Conservation (phyloP, 352 stramenopile species). For the Phytophthora rubi region DNA sequence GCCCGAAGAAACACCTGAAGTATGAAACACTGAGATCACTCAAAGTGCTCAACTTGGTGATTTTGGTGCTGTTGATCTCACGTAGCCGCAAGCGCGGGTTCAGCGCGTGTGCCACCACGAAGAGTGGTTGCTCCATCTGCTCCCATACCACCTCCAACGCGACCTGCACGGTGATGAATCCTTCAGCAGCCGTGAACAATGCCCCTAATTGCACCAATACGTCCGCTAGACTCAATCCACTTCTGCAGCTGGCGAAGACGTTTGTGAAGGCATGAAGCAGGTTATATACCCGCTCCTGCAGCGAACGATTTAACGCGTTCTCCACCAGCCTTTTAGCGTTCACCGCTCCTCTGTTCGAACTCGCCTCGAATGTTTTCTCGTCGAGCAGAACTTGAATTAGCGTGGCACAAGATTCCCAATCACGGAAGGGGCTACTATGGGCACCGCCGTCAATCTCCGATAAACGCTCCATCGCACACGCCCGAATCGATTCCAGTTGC, state of each 20-base stretch:
- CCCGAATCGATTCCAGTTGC: slow-evolving; percentile 34
- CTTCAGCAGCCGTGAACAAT: slow-evolving; percentile 52
- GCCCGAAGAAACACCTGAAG: slow-evolving; percentile 54
- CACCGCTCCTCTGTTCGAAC: slow-evolving; percentile 32
- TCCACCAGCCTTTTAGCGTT: slow-evolving; percentile 41
- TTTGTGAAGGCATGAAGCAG: slow-evolving; percentile 50
- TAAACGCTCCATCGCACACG: slow-evolving; percentile 26
- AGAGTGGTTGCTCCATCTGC: slow-evolving; percentile 70
- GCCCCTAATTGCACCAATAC: slow-evolving; percentile 50
- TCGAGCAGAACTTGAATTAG: slow-evolving; percentile 53
- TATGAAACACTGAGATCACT: slow-evolving; percentile 69
- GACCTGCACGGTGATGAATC: slow-evolving; percentile 51
- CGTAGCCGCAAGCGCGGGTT: slow-evolving; percentile 59
- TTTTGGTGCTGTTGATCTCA: slow-evolving; percentile 42
- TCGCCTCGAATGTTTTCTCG: slow-evolving; percentile 41
- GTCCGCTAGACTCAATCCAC: slow-evolving; percentile 44
- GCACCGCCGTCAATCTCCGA: slow-evolving; percentile 20
- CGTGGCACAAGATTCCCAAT: slow-evolving; percentile 40
- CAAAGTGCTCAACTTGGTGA: slow-evolving; percentile 67
- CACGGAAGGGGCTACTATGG: slow-evolving; percentile 34
- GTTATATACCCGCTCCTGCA: slow-evolving; percentile 49
- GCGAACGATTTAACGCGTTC: slow-evolving; percentile 40
- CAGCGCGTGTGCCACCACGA: slow-evolving; percentile 63
- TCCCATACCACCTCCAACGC: slow-evolving; percentile 66
- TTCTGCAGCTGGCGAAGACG: slow-evolving; percentile 33